Evolutionary conservation across 108 stramenopile genomes (phyloP).

Genomic region (Conticribra guillardii): DNA sequence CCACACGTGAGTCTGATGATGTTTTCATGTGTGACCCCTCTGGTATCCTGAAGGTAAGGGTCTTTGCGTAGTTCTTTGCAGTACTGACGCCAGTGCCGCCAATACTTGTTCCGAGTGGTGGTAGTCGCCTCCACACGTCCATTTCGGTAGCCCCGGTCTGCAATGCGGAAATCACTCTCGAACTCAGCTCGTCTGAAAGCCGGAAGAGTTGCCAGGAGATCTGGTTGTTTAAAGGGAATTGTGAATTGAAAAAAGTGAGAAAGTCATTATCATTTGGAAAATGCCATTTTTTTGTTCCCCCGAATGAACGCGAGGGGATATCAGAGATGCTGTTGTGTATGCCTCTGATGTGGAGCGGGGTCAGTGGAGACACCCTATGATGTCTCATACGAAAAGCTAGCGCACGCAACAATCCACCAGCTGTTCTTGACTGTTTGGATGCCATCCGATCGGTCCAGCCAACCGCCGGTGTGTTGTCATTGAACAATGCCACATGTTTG

Average conservation of each 20-base stretch:
- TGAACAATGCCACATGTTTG: conserved; percentile 1
- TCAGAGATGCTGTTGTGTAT: not conserved
- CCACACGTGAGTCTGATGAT: conserved; percentile 1
- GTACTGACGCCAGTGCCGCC: not conserved
- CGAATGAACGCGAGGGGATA: not conserved
- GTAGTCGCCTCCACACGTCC: conserved; percentile 17
- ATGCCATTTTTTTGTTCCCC: not conserved
- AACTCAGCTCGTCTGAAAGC: not conserved
- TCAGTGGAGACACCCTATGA: not conserved
- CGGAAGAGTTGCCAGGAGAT: conserved; percentile 3
- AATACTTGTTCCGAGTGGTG: not conserved
- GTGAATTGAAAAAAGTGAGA: not conserved
- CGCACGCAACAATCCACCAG: conserved; percentile 3
- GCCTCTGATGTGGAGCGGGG: conserved; percentile 1
- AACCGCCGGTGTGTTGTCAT: conserved; percentile 2
- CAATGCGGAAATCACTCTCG: conserved; percentile 4
- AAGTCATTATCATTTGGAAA: not conserved
- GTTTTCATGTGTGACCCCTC: not conserved
- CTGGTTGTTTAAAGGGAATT: not conserved
- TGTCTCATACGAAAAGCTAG: not conserved
- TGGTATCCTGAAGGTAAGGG: conserved; percentile 11
- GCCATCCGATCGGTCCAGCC: conserved; percentile 5
- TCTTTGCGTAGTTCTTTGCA: not conserved
- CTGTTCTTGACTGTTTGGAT: not conserved
- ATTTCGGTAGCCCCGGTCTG: not conserved